Evolutionary conservation across 176 grass and related monocot species (phyloP), one percentile per base, ranked within the genome.

Genomic region (Aegilops sharonensis): DNA sequence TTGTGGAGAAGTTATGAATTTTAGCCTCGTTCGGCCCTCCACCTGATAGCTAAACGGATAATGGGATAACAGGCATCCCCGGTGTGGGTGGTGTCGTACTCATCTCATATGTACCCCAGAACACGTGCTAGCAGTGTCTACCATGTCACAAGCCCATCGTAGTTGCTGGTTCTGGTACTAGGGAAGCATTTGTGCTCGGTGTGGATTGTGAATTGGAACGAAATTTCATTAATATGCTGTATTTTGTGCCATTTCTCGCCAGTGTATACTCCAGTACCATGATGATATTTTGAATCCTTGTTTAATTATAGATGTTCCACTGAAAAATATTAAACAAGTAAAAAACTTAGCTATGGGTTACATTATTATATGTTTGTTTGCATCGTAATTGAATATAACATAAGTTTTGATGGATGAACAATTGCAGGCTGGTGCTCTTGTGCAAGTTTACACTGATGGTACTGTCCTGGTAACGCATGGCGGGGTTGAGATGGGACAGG

Each of bases 401-500:
- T 34, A 57, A 23, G 20, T 89, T 89, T 68, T 68, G 21, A 65
- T 82, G 82, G 71, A 87, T 85, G 29, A 85, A 87, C 18, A 45
- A 64, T 65, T 84, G 42, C 39, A 95, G 96, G 96, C 96, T 89
- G 96, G 96, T 63, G 93, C 96, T 52, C 90, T 98, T 73, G 96
- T 98, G 25, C 93, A 98, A 91, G 90, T 98, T 81, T 98, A 98
- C 88, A 94, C 90, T 83, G 96, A 98, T 68, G 96, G 96, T 20
- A 91, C 93, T 72, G 96, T 98, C 85, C 87, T 98, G 81, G 91
- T 98, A 57, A 98, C 96, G 77, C 96, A 95, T 95, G 96, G 96
- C 66, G 96, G 96, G 25, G 96, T 98, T 89, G 96, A 98, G 72
- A 98, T 98, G 96, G 96, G 96, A 71, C 96, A 98, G 87, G 96